Evolutionary conservation across 768 basidiomycete genomes (phyloP), one percentile per base, ranked within the genome.

Genomic region (Paxillus ammoniavirescens): DNA sequence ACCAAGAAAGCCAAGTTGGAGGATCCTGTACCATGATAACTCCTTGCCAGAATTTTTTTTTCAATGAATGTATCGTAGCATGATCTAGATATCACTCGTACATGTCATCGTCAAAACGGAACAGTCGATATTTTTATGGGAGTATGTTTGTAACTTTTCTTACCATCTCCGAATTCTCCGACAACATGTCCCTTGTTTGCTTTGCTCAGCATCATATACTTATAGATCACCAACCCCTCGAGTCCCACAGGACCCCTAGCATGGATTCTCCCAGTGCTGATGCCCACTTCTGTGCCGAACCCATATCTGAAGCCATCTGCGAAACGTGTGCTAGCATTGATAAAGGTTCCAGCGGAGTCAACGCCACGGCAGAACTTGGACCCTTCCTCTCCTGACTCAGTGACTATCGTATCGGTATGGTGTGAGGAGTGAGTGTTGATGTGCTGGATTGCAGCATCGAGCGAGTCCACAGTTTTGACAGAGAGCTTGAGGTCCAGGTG

Each of bases 251-350:
- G 97, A 3, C 97, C 97, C 40, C 96, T 79, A 14, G 97, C 95
- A 65, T 99, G 97, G 52, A 97, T 96, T 65, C 91, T 86, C 1
- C 96, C 95, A 0, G 97, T 99, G 68, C 89, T 91, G 64, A 99
- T 97, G 8, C 97, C 97, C 0, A 99, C 96, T 72, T 98, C 97
- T 5, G 97, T 95, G 2, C 97, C 97, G 60, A 97, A 94, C 0
- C 97, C 97, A 66, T 93, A 98, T 55, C 96, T 74, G 72, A 95
- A 97, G 12, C 97, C 96, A 69, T 99, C 97, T 0, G 95, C 88
- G 67, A 99, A 98, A 36, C 97, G 82, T 9, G 97, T 98, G 64
- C 89, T 93, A 7, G 95, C 95, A 63, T 99, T 98, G 54, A 96
- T 81, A 63, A 89, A 99, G 5, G 92, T 92, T 30, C 94, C 92